Evolutionary conservation across 257 asterid species (phyloP).

Genomic region (Salvia splendens): DNA sequence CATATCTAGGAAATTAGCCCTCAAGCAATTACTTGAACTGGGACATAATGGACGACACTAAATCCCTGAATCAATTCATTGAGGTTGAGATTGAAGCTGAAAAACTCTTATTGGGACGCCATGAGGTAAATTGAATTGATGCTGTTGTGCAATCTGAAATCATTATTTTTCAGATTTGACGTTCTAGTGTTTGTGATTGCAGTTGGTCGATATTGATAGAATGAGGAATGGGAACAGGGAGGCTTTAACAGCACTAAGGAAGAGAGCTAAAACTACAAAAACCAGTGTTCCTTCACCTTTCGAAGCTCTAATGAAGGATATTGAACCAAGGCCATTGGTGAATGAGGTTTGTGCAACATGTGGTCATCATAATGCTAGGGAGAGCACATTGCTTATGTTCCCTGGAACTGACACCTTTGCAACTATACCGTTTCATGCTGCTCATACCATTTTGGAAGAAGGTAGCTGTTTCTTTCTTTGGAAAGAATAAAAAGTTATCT

Average conservation of each 20-base stretch:
- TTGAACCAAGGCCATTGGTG: constrained; percentile 73
- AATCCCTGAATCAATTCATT: constrained; percentile 50
- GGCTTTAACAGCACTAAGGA: constrained; percentile 82
- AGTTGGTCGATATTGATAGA: constrained; percentile 82
- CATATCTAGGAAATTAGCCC: constrained; percentile 11
- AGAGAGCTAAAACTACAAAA: constrained; percentile 71
- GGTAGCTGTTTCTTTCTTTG: constrained; percentile 42
- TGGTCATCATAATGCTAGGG: constrained; percentile 77
- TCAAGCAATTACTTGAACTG: neutral
- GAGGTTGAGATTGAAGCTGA: constrained; percentile 87
- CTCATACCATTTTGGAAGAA: constrained; percentile 85
- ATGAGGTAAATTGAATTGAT: constrained; percentile 55
- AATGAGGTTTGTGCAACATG: constrained; percentile 86
- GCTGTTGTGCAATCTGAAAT: constrained; percentile 18
- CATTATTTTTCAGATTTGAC: neutral
- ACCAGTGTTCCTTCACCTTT: constrained; percentile 74
- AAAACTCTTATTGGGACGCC: constrained; percentile 68
- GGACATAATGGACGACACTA: constrained; percentile 51
- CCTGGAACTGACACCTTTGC: constrained; percentile 80
- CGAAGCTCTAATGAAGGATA: constrained; percentile 75
- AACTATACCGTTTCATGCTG: constrained; percentile 84
- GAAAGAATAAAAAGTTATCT: neutral
- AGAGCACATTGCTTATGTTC: constrained; percentile 72
- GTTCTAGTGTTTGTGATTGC: constrained; percentile 34
- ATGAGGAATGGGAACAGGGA: constrained; percentile 82